Conservation (phyloP, 257 asterid genomes). For the Cinchona pubescens region DNA sequence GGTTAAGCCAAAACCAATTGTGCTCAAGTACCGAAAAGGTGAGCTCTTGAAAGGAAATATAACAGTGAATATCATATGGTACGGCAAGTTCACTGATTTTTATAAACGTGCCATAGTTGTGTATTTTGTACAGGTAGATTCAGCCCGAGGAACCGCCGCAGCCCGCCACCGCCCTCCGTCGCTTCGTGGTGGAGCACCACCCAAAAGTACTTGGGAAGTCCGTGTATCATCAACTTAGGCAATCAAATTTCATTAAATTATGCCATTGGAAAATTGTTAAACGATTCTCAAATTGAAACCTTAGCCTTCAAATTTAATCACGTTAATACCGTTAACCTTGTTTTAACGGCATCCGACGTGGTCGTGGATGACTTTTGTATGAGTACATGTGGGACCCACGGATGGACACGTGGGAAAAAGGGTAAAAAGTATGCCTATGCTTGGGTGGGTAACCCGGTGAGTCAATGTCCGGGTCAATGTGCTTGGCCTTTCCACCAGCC, state of each 20-base stretch:
- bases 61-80: conserved; percentile 37
- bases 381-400: conserved; percentile 53
- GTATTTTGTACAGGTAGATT: conserved; percentile 22
- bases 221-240: conserved; percentile 20
- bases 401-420: conserved; percentile 25
- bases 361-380: conserved; percentile 42
- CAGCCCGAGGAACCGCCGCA: neutral
- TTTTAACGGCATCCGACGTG: conserved; percentile 39
- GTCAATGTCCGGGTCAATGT: too few relatives aligned
- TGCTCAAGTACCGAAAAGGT: conserved; percentile 35
- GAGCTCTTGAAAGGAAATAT: conserved; percentile 36
- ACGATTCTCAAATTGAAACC: conserved; percentile 23
- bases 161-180: conserved; percentile 20
- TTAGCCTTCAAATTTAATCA: conserved; percentile 26
- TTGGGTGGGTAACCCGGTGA: too few relatives aligned
- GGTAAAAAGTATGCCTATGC: too few relatives aligned
- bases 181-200: conserved; percentile 49
- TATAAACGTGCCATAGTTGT: conserved; percentile 22
- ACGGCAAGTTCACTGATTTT: conserved; percentile 26
- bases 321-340: conserved; percentile 27
- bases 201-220: conserved; percentile 30
- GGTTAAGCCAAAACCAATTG: conserved; percentile 24
- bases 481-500: too few relatives aligned
- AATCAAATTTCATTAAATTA: conserved; percentile 26
- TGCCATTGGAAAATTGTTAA: conserved; percentile 34